Evolutionary conservation across 805 yeast genomes (phyloP).

Genomic region (Starmera caribaea): DNA sequence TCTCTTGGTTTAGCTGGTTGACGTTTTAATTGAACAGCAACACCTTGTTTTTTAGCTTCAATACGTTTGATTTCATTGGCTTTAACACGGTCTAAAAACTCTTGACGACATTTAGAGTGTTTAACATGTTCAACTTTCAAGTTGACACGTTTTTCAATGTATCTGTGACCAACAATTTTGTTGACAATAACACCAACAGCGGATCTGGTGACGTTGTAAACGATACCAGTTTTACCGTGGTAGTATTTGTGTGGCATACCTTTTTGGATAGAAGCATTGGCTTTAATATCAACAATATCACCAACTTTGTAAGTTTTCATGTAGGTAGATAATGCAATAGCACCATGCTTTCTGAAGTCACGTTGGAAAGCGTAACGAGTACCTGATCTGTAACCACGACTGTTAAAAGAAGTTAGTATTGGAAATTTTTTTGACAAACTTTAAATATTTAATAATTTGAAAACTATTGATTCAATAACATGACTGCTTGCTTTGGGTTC

Average conservation of each 20-base stretch:
- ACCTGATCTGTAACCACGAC: slow-evolving; percentile 99
- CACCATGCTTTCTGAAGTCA: slow-evolving; percentile 96
- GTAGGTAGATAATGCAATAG: slow-evolving; percentile 91
- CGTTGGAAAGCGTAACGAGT: slow-evolving; percentile 99
- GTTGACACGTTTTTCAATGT: slow-evolving; percentile 97
- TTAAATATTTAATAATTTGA: not conserved
- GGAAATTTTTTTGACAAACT: not conserved
- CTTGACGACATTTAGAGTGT: slow-evolving; percentile 99
- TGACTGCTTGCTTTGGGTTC: not conserved
- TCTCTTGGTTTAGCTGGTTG: slow-evolving; percentile 98
- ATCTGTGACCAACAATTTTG: slow-evolving; percentile 99
- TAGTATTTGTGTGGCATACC: slow-evolving; percentile 99
- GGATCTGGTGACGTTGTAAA: slow-evolving; percentile 97
- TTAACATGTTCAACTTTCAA: slow-evolving; percentile 97
- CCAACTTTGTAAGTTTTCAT: slow-evolving; percentile 97
- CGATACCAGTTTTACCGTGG: slow-evolving; percentile 99
- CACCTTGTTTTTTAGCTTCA: slow-evolving; percentile 94
- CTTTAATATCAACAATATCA: slow-evolving; percentile 98
- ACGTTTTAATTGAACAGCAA: slow-evolving; percentile 89
- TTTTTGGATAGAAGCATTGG: slow-evolving; percentile 98
- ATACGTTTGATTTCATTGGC: slow-evolving; percentile 85
- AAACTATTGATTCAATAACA: not conserved
- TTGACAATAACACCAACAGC: slow-evolving; percentile 97
- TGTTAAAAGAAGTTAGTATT: slow-evolving; percentile 17
- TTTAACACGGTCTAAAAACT: slow-evolving; percentile 98